phyloP scores from a whole-genome alignment of 2,329 filamentous ascomycete genomes.

The Talaromyces sp. region DNA sequence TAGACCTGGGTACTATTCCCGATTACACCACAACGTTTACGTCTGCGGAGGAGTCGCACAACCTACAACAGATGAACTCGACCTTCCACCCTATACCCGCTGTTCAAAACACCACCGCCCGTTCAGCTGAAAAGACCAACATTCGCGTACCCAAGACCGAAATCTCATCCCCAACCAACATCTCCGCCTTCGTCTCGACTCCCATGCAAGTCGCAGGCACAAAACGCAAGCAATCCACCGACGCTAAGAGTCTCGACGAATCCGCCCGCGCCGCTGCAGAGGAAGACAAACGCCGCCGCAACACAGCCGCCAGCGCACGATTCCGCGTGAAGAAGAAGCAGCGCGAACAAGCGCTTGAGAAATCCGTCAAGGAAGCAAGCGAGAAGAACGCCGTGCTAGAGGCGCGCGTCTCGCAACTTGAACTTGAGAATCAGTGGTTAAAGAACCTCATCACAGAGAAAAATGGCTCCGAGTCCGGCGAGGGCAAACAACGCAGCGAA shows the following conservation, averaged over 20 bases:
- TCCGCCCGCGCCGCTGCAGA: constrained; percentile 71
- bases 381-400: constrained; percentile 75
- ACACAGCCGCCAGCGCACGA: constrained; percentile 82
- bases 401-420: constrained; percentile 69
- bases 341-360: constrained; percentile 80
- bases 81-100: constrained; percentile 14
- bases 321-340: constrained; percentile 97
- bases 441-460: constrained; percentile 79
- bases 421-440: constrained; percentile 79
- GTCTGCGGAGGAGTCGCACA: constrained; percentile 24
- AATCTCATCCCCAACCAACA: constrained; percentile 19
- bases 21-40: constrained; percentile 32
- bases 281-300: constrained; percentile 84
- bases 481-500: constrained; percentile 43
- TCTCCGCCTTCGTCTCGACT: constrained; percentile 17
- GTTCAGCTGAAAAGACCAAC: not conserved
- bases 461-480: constrained; percentile 51
- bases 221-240: constrained; percentile 37
- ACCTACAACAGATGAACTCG: constrained; percentile 6
- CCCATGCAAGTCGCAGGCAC: constrained; percentile 22
- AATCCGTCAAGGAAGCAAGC: constrained; percentile 75
- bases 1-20: constrained; percentile 33
- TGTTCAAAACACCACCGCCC: constrained; percentile 16
- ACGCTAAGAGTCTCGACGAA: constrained; percentile 61
- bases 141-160: constrained; percentile 15